These are phyloP conservation scores for Diplodia corticola DNA, from an alignment of 2,329 filamentous ascomycete species.

Conservation along the genomic window DNA sequence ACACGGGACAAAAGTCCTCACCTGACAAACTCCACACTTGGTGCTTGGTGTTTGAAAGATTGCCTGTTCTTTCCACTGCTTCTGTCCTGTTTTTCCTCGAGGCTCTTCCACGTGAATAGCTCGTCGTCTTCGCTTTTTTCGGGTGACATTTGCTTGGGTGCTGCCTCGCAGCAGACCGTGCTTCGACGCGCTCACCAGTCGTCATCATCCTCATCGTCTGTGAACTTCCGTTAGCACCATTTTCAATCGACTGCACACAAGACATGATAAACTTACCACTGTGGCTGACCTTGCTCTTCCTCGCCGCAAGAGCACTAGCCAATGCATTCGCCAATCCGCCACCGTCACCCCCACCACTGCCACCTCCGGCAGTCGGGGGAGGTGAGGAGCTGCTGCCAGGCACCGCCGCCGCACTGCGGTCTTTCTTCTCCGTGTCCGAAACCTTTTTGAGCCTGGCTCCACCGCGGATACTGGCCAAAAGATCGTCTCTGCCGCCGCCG, in stretches of 20 bases:
- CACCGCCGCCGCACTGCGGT: slow-evolving; percentile 67
- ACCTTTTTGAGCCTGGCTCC: slow-evolving; percentile 71
- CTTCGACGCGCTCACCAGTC: slow-evolving; percentile 57
- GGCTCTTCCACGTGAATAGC: background rate
- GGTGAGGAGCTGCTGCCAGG: slow-evolving; percentile 46
- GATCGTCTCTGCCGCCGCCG: slow-evolving; percentile 56
- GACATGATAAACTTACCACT: slow-evolving; percentile 67
- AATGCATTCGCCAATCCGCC: slow-evolving; percentile 53
- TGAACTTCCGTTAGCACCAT: slow-evolving; percentile 31
- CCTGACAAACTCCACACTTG: background rate
- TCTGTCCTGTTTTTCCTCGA: background rate
- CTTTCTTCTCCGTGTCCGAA: slow-evolving; percentile 66
- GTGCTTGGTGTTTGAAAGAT: background rate
- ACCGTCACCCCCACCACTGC: slow-evolving; percentile 36
- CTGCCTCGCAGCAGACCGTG: background rate
- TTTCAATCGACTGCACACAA: background rate
- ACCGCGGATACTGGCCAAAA: slow-evolving; percentile 72
- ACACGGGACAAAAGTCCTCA: background rate
- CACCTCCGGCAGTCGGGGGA: slow-evolving; percentile 52
- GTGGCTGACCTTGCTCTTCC: slow-evolving; percentile 91
- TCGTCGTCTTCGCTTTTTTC: background rate
- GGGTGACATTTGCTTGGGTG: background rate
- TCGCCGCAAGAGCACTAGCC: slow-evolving; percentile 78
- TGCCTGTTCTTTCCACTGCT: background rate
- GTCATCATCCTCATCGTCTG: slow-evolving; percentile 76